Conservation (phyloP, 208 protist genomes). For the Leishmania major region DNA sequence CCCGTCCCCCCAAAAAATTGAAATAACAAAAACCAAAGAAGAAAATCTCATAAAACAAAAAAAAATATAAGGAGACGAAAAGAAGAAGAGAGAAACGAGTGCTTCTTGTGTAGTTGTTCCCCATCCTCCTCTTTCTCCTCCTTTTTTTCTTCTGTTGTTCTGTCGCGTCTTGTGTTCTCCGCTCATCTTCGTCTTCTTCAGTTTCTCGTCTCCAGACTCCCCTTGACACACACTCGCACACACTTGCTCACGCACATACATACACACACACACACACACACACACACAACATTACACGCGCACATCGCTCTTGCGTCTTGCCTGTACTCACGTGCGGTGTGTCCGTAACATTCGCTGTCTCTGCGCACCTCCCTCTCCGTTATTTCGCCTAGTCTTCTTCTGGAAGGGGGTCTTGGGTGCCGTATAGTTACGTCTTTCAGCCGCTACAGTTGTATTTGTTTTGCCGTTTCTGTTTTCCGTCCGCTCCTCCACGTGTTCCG, state of each 20-base stretch:
- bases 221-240: neutral
- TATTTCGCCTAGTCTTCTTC: neutral
- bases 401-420: neutral
- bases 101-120: conserved; percentile 4
- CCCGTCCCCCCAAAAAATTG: conserved; percentile 31
- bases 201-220: neutral
- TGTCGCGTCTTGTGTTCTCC: neutral
- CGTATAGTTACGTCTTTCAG: neutral
- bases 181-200: neutral
- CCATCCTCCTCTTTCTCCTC: conserved; percentile 1
- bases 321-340: neutral
- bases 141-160: neutral
- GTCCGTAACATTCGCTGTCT: neutral
- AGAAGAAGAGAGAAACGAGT: conserved; percentile 14
- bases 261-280: neutral
- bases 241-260: neutral
- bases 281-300: neutral
- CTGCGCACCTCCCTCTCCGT: neutral
- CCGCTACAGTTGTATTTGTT: conserved; percentile 1
- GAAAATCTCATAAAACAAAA: conserved; percentile 38
- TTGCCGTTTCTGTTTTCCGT: neutral
- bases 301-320: neutral
- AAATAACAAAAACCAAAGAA: conserved; percentile 54
- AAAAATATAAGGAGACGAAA: conserved; percentile 1
- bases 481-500: neutral